Conservation (phyloP, 78 protist genomes). For the Dictyostelium intermedium region DNA sequence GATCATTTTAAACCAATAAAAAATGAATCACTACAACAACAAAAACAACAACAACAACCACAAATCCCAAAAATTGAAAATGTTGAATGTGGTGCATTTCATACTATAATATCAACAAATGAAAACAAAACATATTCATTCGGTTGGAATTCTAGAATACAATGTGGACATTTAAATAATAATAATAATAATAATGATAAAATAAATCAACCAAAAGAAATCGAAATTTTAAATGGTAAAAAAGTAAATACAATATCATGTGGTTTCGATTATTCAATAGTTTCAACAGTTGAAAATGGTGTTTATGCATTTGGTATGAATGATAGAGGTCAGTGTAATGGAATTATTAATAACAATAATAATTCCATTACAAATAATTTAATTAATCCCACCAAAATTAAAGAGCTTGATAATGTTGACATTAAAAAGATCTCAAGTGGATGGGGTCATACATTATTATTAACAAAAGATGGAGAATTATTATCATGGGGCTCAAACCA, state of each 20-base stretch:
- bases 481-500: slow-evolving; percentile 61
- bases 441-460: slow-evolving; percentile 53
- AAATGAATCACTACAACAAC: not conserved
- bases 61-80: not conserved
- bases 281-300: not conserved
- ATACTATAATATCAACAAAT: slow-evolving; percentile 18
- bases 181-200: not conserved
- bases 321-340: slow-evolving; percentile 47
- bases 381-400: not conserved
- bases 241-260: slow-evolving; percentile 28
- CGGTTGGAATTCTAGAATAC: slow-evolving; percentile 57
- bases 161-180: not conserved
- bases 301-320: slow-evolving; percentile 61
- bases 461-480: not conserved
- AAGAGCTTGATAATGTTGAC: not conserved
- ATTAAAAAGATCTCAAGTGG: slow-evolving; percentile 20
- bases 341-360: not conserved
- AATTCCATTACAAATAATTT: not conserved
- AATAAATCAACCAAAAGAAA: slow-evolving; percentile 8
- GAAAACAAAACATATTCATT: slow-evolving; percentile 43
- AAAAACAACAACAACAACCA: not conserved
- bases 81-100: slow-evolving; percentile 39
- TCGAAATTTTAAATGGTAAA: not conserved
- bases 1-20: not conserved
- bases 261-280: slow-evolving; percentile 36